These are phyloP conservation scores for Metschnikowia borealis DNA, from an alignment of 805 yeast species.

Conservation along the genomic window DNA sequence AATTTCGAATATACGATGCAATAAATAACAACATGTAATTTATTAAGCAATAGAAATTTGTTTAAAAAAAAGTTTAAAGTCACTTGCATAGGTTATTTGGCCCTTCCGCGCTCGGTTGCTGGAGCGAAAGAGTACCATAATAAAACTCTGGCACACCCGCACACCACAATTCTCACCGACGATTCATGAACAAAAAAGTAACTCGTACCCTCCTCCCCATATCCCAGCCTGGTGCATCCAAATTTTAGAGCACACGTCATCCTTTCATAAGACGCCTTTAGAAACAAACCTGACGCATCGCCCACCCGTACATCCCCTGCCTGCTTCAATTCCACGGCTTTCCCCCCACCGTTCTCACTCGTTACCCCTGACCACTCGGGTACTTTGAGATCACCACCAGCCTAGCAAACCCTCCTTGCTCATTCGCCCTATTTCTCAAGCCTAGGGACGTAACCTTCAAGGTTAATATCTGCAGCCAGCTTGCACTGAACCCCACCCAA, in stretches of 20 bases:
- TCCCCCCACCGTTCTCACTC: not conserved
- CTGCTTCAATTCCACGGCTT: not conserved
- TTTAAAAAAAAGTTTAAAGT: not conserved
- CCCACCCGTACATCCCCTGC: not conserved
- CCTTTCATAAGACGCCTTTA: not conserved
- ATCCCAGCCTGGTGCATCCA: constrained; percentile 1
- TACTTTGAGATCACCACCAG: not conserved
- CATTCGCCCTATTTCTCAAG: not conserved
- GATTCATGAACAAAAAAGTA: constrained; percentile 5
- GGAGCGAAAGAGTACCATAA: constrained; percentile 1
- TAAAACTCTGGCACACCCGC: constrained; percentile 6
- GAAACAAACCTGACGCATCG: not conserved
- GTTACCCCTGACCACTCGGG: constrained; percentile 4
- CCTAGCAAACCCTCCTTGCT: not conserved
- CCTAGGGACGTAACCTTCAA: not conserved
- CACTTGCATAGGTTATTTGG: not conserved
- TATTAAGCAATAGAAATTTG: too few relatives aligned
- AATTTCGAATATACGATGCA: too few relatives aligned
- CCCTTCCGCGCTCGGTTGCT: not conserved
- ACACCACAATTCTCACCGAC: constrained; percentile 9
- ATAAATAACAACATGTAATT: too few relatives aligned
- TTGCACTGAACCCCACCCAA: not conserved
- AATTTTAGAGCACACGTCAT: not conserved
- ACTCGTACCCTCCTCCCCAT: constrained; percentile 1
- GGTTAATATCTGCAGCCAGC: not conserved